These are phyloP conservation scores for Neospora caninum DNA, from an alignment of 169 alveolate genomes.

Conservation along the genomic window DNA sequence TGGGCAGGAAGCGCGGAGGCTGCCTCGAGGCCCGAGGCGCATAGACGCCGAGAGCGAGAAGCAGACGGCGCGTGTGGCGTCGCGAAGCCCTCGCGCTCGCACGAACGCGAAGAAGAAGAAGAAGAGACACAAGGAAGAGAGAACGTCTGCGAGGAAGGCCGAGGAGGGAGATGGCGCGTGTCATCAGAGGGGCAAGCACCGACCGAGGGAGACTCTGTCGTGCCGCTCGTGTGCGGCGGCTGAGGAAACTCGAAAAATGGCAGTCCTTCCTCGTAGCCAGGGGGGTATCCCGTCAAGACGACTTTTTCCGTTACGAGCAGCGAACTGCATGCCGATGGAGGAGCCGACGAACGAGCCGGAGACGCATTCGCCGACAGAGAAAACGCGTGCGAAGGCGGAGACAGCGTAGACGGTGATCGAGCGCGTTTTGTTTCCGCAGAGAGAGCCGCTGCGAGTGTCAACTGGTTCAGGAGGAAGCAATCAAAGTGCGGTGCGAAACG, in stretches of 20 bases:
- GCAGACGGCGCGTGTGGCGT: too few species aligned
- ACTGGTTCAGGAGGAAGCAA: slow-evolving; percentile 23
- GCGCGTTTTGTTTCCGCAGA: background rate
- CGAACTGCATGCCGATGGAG: background rate
- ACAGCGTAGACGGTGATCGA: background rate
- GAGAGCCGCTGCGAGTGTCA: slow-evolving; percentile 1
- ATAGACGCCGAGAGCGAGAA: too few species aligned
- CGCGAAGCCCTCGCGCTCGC: background rate
- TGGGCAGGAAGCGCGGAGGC: too few species aligned
- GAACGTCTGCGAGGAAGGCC: too few species aligned
- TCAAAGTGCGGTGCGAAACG: slow-evolving; percentile 52
- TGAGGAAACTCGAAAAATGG: background rate
- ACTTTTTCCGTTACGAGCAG: background rate
- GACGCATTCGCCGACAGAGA: background rate
- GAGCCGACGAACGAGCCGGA: background rate
- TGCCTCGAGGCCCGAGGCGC: too few species aligned
- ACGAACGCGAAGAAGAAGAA: background rate
- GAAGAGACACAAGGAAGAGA: background rate
- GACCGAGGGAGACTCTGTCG: background rate
- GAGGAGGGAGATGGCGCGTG: too few species aligned
- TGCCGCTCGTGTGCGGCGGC: background rate
- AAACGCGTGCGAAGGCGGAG: background rate
- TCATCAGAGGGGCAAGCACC: too few species aligned
- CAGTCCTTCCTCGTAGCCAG: slow-evolving; percentile 28
- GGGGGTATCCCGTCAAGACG: slow-evolving; percentile 46